A percentile compares a stretch with the other conserved stretches of the same genome.
phyloP scores from a whole-genome alignment of 129 eudicot genomes.

The Saposhnikovia divaricata region DNA sequence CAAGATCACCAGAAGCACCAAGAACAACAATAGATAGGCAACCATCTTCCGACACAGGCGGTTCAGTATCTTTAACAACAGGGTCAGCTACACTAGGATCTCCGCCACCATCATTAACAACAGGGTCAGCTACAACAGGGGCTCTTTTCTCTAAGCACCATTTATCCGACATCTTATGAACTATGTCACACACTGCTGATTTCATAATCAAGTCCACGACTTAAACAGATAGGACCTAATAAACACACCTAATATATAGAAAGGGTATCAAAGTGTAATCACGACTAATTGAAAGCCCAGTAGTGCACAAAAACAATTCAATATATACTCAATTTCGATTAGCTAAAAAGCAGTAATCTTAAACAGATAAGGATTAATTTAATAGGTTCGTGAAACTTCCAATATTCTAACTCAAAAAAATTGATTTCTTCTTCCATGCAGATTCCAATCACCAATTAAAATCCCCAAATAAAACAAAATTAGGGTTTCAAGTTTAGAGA shows the following conservation, averaged over 20 bases:
- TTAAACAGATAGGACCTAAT: neutral
- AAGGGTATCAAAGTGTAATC: too few relatives aligned
- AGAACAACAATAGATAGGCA: slow-evolving; percentile 81
- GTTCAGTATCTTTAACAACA: slow-evolving; percentile 23
- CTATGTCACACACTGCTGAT: slow-evolving; percentile 11
- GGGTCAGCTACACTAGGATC: slow-evolving; percentile 30
- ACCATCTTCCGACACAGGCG: slow-evolving; percentile 44
- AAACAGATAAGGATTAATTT: too few relatives aligned
- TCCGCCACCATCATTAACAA: slow-evolving; percentile 6
- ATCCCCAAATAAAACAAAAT: too few relatives aligned
- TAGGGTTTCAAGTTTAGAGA: too few relatives aligned
- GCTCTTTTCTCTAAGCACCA: slow-evolving; percentile 69
- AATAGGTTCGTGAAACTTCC: too few relatives aligned
- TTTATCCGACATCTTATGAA: slow-evolving; percentile 39
- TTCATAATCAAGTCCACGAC: neutral
- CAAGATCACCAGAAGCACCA: slow-evolving; percentile 99
- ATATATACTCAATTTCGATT: too few relatives aligned
- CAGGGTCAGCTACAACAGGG: slow-evolving; percentile 22
- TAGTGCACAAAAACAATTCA: too few relatives aligned
- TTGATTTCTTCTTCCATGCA: too few relatives aligned
- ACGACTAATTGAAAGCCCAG: too few relatives aligned
- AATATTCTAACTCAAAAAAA: too few relatives aligned
- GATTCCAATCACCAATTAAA: too few relatives aligned
- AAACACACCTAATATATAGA: neutral
- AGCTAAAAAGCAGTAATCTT: too few relatives aligned